Evolutionary conservation across 139 green algal genomes (phyloP), one percentile per base, ranked within the genome.

Genomic region (Edaphochlamys debaryana): DNA sequence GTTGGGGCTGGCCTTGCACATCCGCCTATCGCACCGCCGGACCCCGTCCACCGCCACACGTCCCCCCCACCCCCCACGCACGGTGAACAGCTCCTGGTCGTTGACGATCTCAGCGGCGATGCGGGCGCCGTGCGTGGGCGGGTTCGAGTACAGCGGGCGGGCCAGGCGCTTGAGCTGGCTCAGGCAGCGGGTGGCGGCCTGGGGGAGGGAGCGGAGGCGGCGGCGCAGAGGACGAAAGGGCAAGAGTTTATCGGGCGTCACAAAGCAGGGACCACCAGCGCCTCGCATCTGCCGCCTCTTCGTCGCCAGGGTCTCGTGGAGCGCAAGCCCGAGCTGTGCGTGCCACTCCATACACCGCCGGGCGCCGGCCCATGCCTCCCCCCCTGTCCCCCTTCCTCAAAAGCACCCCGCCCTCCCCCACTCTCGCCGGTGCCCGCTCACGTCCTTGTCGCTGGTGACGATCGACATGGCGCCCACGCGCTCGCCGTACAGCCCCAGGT

Each of bases 401-500:
- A n/a, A n/a, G n/a, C n/a, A n/a, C 34, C 66, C 42, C 29, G 9
- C 19, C 68, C 29, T 42, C 69, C 69, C 27, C 63, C 64, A 2
- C 62, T 8, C 11, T 23, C 45, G 3, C 22, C 67, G 9, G 23
- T 37, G 29, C 42, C 29, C 42, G 3, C 84, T 41, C 37, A 90
- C 87, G 30, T 94, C 92, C 6, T 85, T 78, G 74, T 93, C 88
- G 15, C 50, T 78, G n/a, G 91, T 72, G 67, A 99, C 93, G 22
- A 96, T 89, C 79, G 94, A 95, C 60, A 99, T 82, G 30, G 97
- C 96, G 45, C 98, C 98, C 25, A 99, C 92, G 25, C 98, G 94
- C 95, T 99, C 97, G 25, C 87, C 96, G 87, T 99, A 99, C 86
- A 99, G 92, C 8, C 98, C 98, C 68, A 99, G 92, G 94, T 99